These are phyloP conservation scores for Fusarium nurragi DNA, from an alignment of 2,329 filamentous ascomycete species.

Conservation along the genomic window DNA sequence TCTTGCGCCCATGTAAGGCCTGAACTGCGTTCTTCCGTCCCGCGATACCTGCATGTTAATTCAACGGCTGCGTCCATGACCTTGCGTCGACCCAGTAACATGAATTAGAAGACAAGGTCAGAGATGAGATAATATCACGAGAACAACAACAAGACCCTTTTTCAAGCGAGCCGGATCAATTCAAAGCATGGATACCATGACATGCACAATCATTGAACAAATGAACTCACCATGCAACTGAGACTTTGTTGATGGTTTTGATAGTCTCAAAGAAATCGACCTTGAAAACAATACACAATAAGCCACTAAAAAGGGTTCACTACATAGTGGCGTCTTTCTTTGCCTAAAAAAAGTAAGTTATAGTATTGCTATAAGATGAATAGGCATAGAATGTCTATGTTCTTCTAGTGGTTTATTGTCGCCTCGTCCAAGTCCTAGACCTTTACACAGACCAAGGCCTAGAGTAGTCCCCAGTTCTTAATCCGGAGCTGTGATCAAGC, in stretches of 20 bases:
- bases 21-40: constrained; percentile 35
- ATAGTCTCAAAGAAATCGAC: constrained; percentile 18
- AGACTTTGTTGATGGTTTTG: constrained; percentile 1
- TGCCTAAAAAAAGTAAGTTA: neutral
- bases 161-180: neutral
- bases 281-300: constrained; percentile 6
- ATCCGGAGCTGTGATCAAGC: constrained; percentile 11
- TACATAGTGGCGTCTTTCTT: neutral
- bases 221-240: constrained; percentile 22
- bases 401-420: neutral
- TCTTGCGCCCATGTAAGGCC: constrained; percentile 23
- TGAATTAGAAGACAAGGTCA: constrained; percentile 6
- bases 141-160: constrained; percentile 10
- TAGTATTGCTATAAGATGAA: neutral
- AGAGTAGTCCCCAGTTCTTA: neutral
- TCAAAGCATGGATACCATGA: constrained; percentile 17
- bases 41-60: constrained; percentile 24
- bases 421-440: neutral
- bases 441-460: neutral
- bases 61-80: constrained; percentile 26
- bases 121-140: constrained; percentile 23
- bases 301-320: constrained; percentile 22
- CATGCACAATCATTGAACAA: constrained; percentile 17
- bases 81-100: constrained; percentile 43
- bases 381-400: neutral